Conservation (phyloP, 176 grass and related monocot genomes). For the Rhynchospora tenuis region DNA sequence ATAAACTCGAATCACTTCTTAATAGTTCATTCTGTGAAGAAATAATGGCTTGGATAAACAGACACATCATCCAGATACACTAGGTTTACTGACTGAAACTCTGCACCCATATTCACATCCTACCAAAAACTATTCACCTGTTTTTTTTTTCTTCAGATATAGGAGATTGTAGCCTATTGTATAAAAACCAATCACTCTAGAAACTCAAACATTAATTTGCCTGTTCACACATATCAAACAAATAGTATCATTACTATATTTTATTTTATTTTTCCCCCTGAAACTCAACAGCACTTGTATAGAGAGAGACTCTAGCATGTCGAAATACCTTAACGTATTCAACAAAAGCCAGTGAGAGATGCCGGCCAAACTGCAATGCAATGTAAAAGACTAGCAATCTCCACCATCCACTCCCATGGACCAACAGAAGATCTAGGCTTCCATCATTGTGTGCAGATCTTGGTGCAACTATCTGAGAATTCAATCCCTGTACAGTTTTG, state of each 20-base stretch:
- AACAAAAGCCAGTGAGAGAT: conserved; percentile 75
- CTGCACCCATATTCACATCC: neutral
- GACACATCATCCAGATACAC: conserved; percentile 6
- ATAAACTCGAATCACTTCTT: neutral
- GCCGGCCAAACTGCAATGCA: conserved; percentile 67
- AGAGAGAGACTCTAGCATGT: neutral
- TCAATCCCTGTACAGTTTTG: conserved; percentile 69
- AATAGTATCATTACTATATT: neutral
- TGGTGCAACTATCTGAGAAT: conserved; percentile 67
- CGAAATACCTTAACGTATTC: conserved; percentile 88
- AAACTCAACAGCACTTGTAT: neutral
- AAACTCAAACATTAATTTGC: neutral
- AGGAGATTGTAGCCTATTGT: neutral
- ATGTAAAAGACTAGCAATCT: conserved; percentile 77
- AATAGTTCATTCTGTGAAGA: neutral
- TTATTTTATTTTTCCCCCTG: neutral
- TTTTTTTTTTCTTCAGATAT: neutral
- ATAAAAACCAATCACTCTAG: neutral
- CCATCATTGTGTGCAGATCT: conserved; percentile 66
- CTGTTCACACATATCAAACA: neutral
- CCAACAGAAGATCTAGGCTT: conserved; percentile 70
- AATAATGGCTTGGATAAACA: neutral
- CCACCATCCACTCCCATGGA: conserved; percentile 65
- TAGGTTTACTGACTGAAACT: neutral
- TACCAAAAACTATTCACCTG: neutral